Conservation (phyloP, 805 yeast species). For the Zygosaccharomyces lentus region DNA sequence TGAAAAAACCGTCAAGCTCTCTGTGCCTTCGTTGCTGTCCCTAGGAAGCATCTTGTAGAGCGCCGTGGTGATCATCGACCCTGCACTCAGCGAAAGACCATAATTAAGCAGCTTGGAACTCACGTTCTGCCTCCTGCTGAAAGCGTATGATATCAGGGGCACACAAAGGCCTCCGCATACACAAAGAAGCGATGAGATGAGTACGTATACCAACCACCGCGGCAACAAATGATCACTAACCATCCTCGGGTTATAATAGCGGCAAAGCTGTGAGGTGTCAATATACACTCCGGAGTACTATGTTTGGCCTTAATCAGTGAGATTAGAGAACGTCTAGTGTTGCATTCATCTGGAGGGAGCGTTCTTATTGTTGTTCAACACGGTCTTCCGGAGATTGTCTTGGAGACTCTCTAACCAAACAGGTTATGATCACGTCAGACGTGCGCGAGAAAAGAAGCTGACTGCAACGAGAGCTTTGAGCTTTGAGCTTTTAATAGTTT, state of each 20-base stretch:
- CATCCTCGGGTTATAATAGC: neutral
- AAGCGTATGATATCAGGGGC: conserved; percentile 25
- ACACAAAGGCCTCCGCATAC: conserved; percentile 67
- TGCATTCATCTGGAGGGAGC: neutral
- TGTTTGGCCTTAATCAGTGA: too few species aligned
- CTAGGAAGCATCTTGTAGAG: conserved; percentile 69
- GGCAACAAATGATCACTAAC: conserved; percentile 16
- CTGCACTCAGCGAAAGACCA: conserved; percentile 73
- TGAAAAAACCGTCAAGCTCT: conserved; percentile 44
- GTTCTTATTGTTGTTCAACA: neutral
- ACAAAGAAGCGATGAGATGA: conserved; percentile 66
- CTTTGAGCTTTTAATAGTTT: too few species aligned
- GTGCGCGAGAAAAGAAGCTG: neutral
- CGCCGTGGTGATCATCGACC: conserved; percentile 77
- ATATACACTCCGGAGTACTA: too few species aligned
- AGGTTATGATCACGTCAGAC: conserved; percentile 2
- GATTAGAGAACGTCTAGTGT: neutral
- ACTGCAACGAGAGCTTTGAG: too few species aligned
- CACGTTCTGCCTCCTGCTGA: conserved; percentile 15
- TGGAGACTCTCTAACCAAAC: neutral
- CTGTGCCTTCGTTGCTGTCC: conserved; percentile 41
- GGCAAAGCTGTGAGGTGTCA: neutral
- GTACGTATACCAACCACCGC: conserved; percentile 37
- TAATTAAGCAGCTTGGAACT: conserved; percentile 62
- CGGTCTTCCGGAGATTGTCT: neutral